Percentiles rank a stretch among this genome's conserved stretches.
Conservation (phyloP, 2,329 filamentous ascomycete genomes). For the Colletotrichum costaricense region DNA sequence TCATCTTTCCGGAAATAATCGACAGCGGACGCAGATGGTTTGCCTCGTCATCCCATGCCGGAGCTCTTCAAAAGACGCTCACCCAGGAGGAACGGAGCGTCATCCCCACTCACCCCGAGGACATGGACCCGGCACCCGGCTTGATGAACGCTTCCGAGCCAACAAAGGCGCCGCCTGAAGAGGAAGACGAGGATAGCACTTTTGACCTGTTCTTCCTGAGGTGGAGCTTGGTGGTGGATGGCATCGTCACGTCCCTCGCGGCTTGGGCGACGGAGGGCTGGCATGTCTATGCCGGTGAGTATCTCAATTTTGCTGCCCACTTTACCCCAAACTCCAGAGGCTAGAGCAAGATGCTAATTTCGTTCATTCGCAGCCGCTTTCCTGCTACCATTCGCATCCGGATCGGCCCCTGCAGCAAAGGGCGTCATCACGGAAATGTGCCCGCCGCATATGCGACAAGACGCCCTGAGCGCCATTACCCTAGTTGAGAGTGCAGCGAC, state of each 20-base stretch:
- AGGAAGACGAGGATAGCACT: slow-evolving; percentile 59
- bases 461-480: slow-evolving; percentile 76
- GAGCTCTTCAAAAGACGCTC: slow-evolving; percentile 22
- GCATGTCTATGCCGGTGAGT: slow-evolving; percentile 73
- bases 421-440: slow-evolving; percentile 81
- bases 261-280: slow-evolving; percentile 71
- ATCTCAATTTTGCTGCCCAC: neutral
- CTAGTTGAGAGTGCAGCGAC: slow-evolving; percentile 77
- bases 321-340: neutral
- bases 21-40: slow-evolving; percentile 54
- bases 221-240: slow-evolving; percentile 74
- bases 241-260: slow-evolving; percentile 70
- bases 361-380: slow-evolving; percentile 60
- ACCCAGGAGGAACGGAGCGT: slow-evolving; percentile 31
- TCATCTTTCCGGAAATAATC: slow-evolving; percentile 66
- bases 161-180: slow-evolving; percentile 41
- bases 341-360: neutral
- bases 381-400: slow-evolving; percentile 75
- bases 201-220: slow-evolving; percentile 78
- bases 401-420: slow-evolving; percentile 76
- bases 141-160: slow-evolving; percentile 59
- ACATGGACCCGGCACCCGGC: slow-evolving; percentile 54
- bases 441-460: slow-evolving; percentile 67
- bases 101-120: slow-evolving; percentile 51
- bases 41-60: slow-evolving; percentile 25